Evolutionary conservation across 345 rosid genomes (phyloP), one percentile per base, ranked within the genome.

Genomic region (Trapa bicornis): DNA sequence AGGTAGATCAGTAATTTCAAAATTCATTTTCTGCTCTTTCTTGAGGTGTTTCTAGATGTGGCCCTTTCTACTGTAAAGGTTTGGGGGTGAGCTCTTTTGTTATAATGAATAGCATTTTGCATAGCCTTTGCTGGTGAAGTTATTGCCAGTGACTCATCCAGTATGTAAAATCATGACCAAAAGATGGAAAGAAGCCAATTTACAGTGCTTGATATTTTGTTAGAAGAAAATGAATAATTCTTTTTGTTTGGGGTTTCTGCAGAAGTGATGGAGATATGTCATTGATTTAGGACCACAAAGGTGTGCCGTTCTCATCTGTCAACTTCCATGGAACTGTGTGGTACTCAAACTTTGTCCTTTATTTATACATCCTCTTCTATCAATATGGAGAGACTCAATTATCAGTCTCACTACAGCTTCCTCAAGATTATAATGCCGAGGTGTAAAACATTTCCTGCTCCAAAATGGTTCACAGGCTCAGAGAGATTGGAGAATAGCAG

Each of bases 271-370:
- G 53, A 33, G 41, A 43, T 22, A 37, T 56, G 69, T 54, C 37
- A 65, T 43, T 69, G n/a, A 4, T 33, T 71, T 67, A 42, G 36
- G 43, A 60, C 78, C 75, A 71, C 81, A 67, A 33, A 60, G 61
- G 65, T 50, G 47, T 70, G 3, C 35, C 69, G 58, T 35, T 48
- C 45, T 56, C 67, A 43, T 61, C 62, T 65, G 77, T 68, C 67
- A 61, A 73, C 67, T 76, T 67, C 39, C 48, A 38, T 10, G 13
- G 32, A 43, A 29, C 47, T 7, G 64, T 43, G 43, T 3, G 32
- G 36, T 35, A 54, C 2, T 29, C 36, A n/a, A 33, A n/a, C 69
- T 33, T 14, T 61, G 33, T 29, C 61, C 43, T 36, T 61, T 33
- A 12, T 29, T n/a, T 22, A 11, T 32, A 4, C 11, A 3, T 9